phyloP scores from a whole-genome alignment of 345 rosid species.

The Gossypium bickii region DNA sequence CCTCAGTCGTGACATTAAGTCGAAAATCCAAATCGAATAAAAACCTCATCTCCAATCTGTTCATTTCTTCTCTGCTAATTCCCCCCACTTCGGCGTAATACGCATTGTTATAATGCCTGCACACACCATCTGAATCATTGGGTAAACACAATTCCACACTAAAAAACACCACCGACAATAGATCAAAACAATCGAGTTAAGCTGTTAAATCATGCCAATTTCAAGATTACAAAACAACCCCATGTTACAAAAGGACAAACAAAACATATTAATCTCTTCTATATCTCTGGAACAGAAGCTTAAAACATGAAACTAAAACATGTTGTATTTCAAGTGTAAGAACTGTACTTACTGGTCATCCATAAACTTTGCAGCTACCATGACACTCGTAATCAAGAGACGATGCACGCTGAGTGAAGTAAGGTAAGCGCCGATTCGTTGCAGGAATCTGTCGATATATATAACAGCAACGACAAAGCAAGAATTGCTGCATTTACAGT shows the following conservation, averaged over 20 bases:
- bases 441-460: constrained; percentile 33
- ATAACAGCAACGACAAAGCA: constrained; percentile 14
- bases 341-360: constrained; percentile 31
- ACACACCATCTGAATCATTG: neutral
- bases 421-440: constrained; percentile 17
- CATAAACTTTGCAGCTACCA: constrained; percentile 40
- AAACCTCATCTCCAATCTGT: constrained; percentile 34
- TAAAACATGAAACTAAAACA: neutral
- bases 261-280: neutral
- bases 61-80: constrained; percentile 40
- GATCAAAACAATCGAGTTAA: neutral
- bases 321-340: neutral
- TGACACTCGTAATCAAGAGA: constrained; percentile 36
- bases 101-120: constrained; percentile 36
- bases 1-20: constrained; percentile 30
- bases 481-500: constrained; percentile 17
- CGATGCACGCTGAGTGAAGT: constrained; percentile 43
- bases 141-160: neutral
- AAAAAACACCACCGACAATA: neutral
- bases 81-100: constrained; percentile 47
- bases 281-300: neutral
- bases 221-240: neutral
- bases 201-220: too few species aligned
- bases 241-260: neutral
- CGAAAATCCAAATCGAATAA: constrained; percentile 37